Evolutionary conservation across 805 yeast species (phyloP), one percentile per base, ranked within the genome.

Genomic region (Metschnikowia hibisci): DNA sequence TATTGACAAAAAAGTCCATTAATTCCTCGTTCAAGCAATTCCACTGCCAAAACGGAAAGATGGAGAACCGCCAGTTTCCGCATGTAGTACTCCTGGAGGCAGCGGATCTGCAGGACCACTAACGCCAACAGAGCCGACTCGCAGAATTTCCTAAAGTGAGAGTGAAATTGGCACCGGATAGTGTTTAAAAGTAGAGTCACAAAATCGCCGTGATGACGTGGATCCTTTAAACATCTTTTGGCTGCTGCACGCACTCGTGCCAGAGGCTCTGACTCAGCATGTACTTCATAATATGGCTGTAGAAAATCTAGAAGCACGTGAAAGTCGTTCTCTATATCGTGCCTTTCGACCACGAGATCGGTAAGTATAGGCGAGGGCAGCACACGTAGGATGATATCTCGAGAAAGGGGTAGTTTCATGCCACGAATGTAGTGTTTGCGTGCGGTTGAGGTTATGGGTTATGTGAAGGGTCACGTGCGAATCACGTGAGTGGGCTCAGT

Each of bases 161-260:
- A n/a, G 14, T 43, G 41, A 40, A 63, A 59, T 28, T 53, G 52
- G 8, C 20, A 31, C 12, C 54, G 54, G 10, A 70, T 58, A 2
- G 73, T 61, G 48, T 65, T 66, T 29, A 58, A 48, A 36, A 64
- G 63, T 13, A 70, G 53, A 20, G 53, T 56, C 12, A 64, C 58
- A 39, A 70, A 69, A 12, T 64, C 64, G 9, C 53, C 47, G 44
- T 67, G 74, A 32, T 55, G 57, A 4, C 31, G 9, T 4, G 61
- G 64, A 42, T 65, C 67, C 39, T 66, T 64, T 16, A 69, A 53
- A 39, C 73, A 66, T 12, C 64, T 55, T 35, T 64, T 51, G 10
- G 69, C 65, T 3, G 74, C 74, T 1, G 67, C 54, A 32, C 57
- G 62, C 7, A 66, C 56, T 22, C 76, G 50, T 15, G 58, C 63